Evolutionary conservation across 139 green algal genomes (phyloP).

Genomic region (Coelastrella sp.): DNA sequence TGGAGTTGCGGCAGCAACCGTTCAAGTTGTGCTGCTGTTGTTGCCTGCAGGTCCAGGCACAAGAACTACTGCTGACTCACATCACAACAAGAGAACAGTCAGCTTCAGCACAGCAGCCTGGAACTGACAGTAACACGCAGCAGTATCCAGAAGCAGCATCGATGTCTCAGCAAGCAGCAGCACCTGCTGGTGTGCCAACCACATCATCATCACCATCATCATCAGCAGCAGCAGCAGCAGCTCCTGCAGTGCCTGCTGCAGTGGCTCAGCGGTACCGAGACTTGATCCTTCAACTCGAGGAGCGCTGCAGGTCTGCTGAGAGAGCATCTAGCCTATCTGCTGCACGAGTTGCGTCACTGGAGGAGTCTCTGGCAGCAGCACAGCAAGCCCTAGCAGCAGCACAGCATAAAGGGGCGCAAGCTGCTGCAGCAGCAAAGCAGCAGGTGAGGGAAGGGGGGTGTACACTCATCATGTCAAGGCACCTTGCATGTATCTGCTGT

Average conservation of each 20-base stretch:
- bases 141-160: slow-evolving; percentile 23
- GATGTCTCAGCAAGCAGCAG: not conserved
- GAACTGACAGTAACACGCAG: no score
- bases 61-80: slow-evolving; percentile 19
- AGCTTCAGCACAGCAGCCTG: not conserved
- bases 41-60: not conserved
- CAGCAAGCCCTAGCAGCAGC: slow-evolving; percentile 17
- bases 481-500: no score
- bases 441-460: slow-evolving; percentile 8
- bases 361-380: slow-evolving; percentile 44
- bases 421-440: slow-evolving; percentile 35
- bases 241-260: slow-evolving; percentile 31
- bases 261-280: slow-evolving; percentile 59
- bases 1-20: no score
- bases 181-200: not conserved
- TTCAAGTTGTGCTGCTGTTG: no score
- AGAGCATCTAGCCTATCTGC: slow-evolving; percentile 15
- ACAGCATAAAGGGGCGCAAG: slow-evolving; percentile 26
- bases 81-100: not conserved
- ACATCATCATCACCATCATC: not conserved
- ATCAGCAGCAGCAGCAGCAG: slow-evolving; percentile 32
- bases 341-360: slow-evolving; percentile 37
- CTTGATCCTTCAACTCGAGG: slow-evolving; percentile 62
- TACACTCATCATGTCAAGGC: no score
- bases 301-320: slow-evolving; percentile 55